phyloP scores from a whole-genome alignment of 2,329 filamentous ascomycete genomes.

The Scortechinia acanthostroma region DNA sequence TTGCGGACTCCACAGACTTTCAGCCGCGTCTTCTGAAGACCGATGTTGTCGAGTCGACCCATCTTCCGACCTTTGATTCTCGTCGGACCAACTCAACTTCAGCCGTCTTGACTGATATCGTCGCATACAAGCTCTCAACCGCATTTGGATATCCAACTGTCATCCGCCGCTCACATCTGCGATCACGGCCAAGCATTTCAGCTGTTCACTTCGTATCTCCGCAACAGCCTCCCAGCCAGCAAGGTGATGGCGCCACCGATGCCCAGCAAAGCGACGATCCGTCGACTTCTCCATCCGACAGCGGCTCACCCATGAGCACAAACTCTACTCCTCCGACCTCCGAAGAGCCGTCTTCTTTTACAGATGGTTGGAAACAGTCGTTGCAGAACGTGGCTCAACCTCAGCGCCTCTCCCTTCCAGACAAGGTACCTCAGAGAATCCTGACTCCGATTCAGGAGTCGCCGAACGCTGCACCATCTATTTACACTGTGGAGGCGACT shows the following conservation, averaged over 20 bases:
- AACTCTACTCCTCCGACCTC: neutral
- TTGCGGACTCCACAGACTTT: too few species aligned
- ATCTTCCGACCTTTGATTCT: too few species aligned
- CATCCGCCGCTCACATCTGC: neutral
- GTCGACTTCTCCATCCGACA: neutral
- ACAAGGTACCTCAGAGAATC: too few species aligned
- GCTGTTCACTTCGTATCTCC: neutral
- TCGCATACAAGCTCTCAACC: neutral
- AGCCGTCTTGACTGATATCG: too few species aligned
- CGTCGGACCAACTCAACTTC: too few species aligned
- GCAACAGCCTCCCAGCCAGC: neutral
- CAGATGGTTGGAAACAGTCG: neutral
- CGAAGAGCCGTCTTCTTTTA: neutral
- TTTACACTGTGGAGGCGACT: neutral
- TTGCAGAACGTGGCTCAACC: too few species aligned
- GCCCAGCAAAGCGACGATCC: constrained; percentile 1
- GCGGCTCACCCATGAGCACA: neutral
- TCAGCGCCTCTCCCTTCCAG: too few species aligned
- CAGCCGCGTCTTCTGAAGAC: too few species aligned
- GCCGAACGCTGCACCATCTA: neutral
- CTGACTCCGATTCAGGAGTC: neutral
- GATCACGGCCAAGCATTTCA: neutral
- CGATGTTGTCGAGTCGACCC: too few species aligned
- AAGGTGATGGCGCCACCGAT: neutral
- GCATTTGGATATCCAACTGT: neutral